These are phyloP conservation scores for Exophiala sideris DNA, from an alignment of 2,329 filamentous ascomycete species.

Conservation along the genomic window DNA sequence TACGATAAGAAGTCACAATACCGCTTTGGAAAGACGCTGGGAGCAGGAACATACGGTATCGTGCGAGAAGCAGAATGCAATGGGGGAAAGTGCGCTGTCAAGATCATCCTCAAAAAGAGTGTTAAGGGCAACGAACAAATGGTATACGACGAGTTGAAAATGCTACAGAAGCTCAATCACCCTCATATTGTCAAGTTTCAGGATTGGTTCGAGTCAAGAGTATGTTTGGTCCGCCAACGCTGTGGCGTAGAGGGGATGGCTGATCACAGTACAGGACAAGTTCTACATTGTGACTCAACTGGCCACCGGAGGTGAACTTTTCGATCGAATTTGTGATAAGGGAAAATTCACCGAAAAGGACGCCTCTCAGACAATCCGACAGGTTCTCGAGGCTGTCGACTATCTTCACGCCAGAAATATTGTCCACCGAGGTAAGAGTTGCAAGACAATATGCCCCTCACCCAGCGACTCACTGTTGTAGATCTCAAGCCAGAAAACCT, in stretches of 20 bases:
- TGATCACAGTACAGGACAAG: constrained; percentile 68
- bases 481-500: constrained; percentile 98
- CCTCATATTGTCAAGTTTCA: constrained; percentile 96
- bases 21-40: constrained; percentile 86
- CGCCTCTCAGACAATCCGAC: constrained; percentile 89
- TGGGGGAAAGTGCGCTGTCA: constrained; percentile 85
- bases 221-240: constrained; percentile 43
- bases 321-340: constrained; percentile 96
- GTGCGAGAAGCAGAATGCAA: constrained; percentile 89
- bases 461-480: constrained; percentile 38
- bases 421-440: constrained; percentile 76
- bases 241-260: not conserved
- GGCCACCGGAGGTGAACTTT: constrained; percentile 91
- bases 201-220: constrained; percentile 98
- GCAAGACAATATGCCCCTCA: not conserved
- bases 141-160: constrained; percentile 95
- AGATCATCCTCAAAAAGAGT: constrained; percentile 99
- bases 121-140: constrained; percentile 97
- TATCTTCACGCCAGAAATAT: constrained; percentile 94
- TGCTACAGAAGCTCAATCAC: constrained; percentile 87
- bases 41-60: constrained; percentile 96
- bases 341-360: constrained; percentile 99
- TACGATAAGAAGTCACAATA: constrained; percentile 99
- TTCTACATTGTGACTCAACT: constrained; percentile 99
- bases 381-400: constrained; percentile 87